Evolutionary conservation across 2,329 filamentous ascomycete species (phyloP).

Genomic region (Aspergillus melleus): DNA sequence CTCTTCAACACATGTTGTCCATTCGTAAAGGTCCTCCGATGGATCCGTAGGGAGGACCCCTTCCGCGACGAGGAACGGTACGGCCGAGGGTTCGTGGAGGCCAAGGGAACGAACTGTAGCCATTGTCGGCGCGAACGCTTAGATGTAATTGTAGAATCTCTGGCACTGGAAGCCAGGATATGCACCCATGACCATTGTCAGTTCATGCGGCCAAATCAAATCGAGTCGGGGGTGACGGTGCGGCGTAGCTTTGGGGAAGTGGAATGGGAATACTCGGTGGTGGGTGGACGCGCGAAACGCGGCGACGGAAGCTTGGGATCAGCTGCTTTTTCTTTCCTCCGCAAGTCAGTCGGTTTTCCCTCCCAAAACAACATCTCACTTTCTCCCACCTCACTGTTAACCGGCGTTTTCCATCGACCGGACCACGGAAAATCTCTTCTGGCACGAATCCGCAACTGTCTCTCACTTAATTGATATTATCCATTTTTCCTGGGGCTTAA

Average conservation of each 20-base stretch:
- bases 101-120: slow-evolving; percentile 88
- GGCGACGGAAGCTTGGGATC: slow-evolving; percentile 13
- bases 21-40: slow-evolving; percentile 65
- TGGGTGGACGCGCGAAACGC: not conserved
- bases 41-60: slow-evolving; percentile 70
- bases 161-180: slow-evolving; percentile 24
- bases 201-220: slow-evolving; percentile 3
- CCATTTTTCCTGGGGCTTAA: not conserved
- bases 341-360: slow-evolving; percentile 11
- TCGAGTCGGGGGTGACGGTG: not conserved
- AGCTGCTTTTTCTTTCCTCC: slow-evolving; percentile 28
- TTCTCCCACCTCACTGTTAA: not conserved
- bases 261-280: not conserved
- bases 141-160: slow-evolving; percentile 20
- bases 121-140: slow-evolving; percentile 58
- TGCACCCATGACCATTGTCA: slow-evolving; percentile 30
- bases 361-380: slow-evolving; percentile 12
- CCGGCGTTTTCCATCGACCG: not conserved
- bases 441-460: not conserved
- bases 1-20: slow-evolving; percentile 63
- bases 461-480: not conserved
- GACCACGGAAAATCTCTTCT: not conserved
- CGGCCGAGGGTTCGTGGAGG: slow-evolving; percentile 80
- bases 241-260: not conserved
- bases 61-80: slow-evolving; percentile 81